A percentile compares a stretch with the other conserved stretches of the same genome.
These are phyloP conservation scores for Cymodocea nodosa DNA, from an alignment of 116 monocot species.

Conservation along the genomic window DNA sequence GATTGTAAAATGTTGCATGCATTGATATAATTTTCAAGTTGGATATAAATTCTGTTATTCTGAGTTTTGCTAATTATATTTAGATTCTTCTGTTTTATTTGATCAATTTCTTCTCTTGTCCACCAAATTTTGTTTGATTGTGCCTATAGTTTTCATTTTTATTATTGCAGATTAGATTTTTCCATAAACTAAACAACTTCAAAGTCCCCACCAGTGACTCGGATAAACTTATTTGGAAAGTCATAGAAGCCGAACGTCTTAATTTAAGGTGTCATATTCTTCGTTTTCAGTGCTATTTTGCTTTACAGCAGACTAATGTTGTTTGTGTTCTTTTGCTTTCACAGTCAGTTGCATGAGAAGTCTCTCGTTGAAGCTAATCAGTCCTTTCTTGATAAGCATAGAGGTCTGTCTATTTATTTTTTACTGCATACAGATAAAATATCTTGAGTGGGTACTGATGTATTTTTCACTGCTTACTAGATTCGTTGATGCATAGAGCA, in stretches of 20 bases:
- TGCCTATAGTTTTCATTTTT: neutral
- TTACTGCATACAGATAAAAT: neutral
- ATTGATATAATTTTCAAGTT: too few relatives aligned
- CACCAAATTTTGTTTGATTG: too few relatives aligned
- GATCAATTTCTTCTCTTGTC: too few relatives aligned
- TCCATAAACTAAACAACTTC: constrained; percentile 55
- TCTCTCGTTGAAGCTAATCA: constrained; percentile 65
- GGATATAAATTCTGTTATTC: too few relatives aligned
- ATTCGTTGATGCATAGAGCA: constrained; percentile 87
- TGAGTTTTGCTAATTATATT: too few relatives aligned
- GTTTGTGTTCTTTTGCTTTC: constrained; percentile 3
- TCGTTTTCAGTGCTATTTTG: neutral
- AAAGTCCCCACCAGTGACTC: constrained; percentile 54
- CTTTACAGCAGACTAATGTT: neutral
- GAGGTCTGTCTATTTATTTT: constrained; percentile 28
- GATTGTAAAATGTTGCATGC: too few relatives aligned
- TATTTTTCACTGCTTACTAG: constrained; percentile 21
- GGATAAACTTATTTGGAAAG: constrained; percentile 70
- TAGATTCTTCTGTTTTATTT: too few relatives aligned
- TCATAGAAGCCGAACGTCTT: constrained; percentile 61
- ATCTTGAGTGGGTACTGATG: constrained; percentile 5
- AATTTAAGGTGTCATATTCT: constrained; percentile 41
- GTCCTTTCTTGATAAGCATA: constrained; percentile 61
- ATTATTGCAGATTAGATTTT: constrained; percentile 59
- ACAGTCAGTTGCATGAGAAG: constrained; percentile 72